Conservation (phyloP, 1,284 basidiomycete species). For the Leccinum glutinopallens region DNA sequence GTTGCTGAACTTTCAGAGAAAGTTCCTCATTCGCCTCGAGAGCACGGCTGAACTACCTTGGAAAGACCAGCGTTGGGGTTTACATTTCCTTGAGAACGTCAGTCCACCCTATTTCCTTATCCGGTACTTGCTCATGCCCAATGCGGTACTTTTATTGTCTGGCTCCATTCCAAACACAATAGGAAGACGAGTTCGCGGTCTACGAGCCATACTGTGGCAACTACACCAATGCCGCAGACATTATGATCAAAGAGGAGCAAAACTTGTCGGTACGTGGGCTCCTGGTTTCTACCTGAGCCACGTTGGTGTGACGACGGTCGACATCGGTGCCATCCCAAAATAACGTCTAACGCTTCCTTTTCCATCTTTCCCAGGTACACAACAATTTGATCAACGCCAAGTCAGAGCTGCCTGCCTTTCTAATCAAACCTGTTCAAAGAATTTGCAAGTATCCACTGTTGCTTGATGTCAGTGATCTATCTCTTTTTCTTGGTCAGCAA, state of each 20-base stretch:
- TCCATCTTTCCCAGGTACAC: slow-evolving; percentile 48
- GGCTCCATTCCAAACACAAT: slow-evolving; percentile 44
- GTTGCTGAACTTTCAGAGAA: slow-evolving; percentile 95
- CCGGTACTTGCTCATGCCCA: slow-evolving; percentile 38
- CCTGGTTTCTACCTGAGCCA: slow-evolving; percentile 23
- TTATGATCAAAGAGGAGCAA: slow-evolving; percentile 85
- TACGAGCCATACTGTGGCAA: slow-evolving; percentile 99
- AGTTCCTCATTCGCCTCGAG: slow-evolving; percentile 94
- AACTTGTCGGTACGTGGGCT: slow-evolving; percentile 71
- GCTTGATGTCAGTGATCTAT: slow-evolving; percentile 77
- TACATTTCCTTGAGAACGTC: slow-evolving; percentile 79
- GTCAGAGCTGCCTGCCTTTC: slow-evolving; percentile 87
- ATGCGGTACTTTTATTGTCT: slow-evolving; percentile 35
- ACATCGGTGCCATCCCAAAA: slow-evolving; percentile 23
- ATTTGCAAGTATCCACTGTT: slow-evolving; percentile 93
- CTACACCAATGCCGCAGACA: slow-evolving; percentile 84
- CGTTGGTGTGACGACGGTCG: slow-evolving; percentile 48
- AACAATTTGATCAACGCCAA: slow-evolving; percentile 81
- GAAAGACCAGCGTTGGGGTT: slow-evolving; percentile 91
- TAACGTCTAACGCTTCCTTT: slow-evolving; percentile 25
- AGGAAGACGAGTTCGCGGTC: slow-evolving; percentile 92
- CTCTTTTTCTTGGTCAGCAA: background rate
- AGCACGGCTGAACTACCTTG: slow-evolving; percentile 81
- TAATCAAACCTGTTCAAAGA: slow-evolving; percentile 90
- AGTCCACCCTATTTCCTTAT: slow-evolving; percentile 40